Conservation (phyloP, 495 filamentous ascomycete species). For the Usnea hakonensis region DNA sequence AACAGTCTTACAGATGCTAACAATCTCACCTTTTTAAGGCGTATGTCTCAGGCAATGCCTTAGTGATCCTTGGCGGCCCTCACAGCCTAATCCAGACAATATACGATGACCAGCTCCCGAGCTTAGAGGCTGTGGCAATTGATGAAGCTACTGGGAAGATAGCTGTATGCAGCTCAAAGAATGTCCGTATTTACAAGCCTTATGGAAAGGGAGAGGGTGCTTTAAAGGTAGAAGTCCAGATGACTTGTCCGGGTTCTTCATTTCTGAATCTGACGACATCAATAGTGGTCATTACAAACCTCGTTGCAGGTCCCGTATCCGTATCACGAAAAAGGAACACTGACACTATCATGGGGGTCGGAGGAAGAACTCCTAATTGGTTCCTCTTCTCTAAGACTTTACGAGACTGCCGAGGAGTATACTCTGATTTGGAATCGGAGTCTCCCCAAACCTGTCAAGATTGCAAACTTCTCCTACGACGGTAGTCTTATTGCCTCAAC, state of each 20-base stretch:
- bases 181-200: conserved; percentile 71
- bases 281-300: conserved; percentile 48
- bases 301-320: conserved; percentile 36
- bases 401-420: conserved; percentile 30
- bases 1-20: conserved; percentile 14
- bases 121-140: conserved; percentile 65
- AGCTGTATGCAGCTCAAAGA: conserved; percentile 57
- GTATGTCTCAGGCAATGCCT: conserved; percentile 82
- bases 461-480: conserved; percentile 78
- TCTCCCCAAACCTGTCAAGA: conserved; percentile 64
- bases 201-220: conserved; percentile 62
- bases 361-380: conserved; percentile 75
- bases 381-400: conserved; percentile 60
- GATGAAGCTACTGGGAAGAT: conserved; percentile 82
- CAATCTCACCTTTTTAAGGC: conserved; percentile 42
- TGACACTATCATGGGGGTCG: conserved; percentile 78
- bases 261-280: conserved; percentile 6
- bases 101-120: conserved; percentile 69
- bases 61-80: conserved; percentile 71
- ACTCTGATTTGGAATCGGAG: conserved; percentile 60
- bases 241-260: not conserved
- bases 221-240: conserved; percentile 44
- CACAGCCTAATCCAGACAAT: conserved; percentile 79
- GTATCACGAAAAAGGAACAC: conserved; percentile 40
- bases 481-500: conserved; percentile 77